Evolutionary conservation across 345 rosid genomes (phyloP).

Genomic region (Excoecaria agallocha): DNA sequence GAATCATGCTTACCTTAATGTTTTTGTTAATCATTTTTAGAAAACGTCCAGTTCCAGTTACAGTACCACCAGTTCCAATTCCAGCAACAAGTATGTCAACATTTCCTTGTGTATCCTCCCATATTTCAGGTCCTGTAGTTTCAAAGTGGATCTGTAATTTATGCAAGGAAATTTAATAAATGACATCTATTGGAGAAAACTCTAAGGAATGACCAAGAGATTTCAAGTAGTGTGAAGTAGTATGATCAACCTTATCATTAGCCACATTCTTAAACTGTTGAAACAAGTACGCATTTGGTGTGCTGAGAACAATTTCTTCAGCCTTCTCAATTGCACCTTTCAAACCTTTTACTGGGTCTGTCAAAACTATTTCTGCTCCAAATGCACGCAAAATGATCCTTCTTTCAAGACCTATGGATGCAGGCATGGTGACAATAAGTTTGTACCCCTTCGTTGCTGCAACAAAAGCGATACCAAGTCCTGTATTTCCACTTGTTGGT

Average conservation of each 20-base stretch:
- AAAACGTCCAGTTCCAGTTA: constrained; percentile 79
- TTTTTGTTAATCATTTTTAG: constrained; percentile 74
- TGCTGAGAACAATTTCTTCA: constrained; percentile 64
- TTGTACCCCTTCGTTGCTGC: constrained; percentile 85
- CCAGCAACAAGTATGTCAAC: constrained; percentile 81
- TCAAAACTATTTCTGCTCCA: constrained; percentile 81
- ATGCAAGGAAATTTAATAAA: not conserved
- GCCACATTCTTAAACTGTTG: constrained; percentile 78
- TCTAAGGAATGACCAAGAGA: not conserved
- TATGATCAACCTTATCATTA: constrained; percentile 54
- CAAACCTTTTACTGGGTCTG: constrained; percentile 82
- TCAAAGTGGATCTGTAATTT: constrained; percentile 76
- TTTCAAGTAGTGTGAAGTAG: not conserved
- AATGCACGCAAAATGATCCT: constrained; percentile 80
- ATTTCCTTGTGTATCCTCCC: constrained; percentile 80
- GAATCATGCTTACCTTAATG: constrained; percentile 47
- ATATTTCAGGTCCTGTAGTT: constrained; percentile 93
- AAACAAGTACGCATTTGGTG: constrained; percentile 70
- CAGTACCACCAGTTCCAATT: constrained; percentile 92
- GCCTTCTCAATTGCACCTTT: constrained; percentile 89
- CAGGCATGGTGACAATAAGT: constrained; percentile 85
- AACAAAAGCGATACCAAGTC: constrained; percentile 85
- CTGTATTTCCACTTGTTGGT: constrained; percentile 90
- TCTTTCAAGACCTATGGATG: constrained; percentile 79
- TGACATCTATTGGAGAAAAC: not conserved